phyloP scores from a whole-genome alignment of 2,329 filamentous ascomycete genomes.

The Xylariaceae sp. region DNA sequence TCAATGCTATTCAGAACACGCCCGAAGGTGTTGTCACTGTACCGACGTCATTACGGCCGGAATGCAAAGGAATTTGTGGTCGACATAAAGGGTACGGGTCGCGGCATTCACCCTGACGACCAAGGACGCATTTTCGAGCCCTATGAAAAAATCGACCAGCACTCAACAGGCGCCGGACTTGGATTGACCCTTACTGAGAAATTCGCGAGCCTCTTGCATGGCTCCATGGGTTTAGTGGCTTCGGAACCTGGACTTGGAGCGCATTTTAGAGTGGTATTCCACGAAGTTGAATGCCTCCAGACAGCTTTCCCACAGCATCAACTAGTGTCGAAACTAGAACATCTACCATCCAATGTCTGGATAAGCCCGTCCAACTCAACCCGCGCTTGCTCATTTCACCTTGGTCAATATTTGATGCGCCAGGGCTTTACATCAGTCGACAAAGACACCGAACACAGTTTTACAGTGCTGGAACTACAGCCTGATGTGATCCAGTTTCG shows the following conservation, averaged over 20 bases:
- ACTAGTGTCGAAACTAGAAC: neutral
- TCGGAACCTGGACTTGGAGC: neutral
- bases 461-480: neutral
- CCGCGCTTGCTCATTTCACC: neutral
- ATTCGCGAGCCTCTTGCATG: neutral
- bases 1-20: neutral
- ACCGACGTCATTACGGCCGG: neutral
- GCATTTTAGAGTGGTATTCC: neutral
- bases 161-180: neutral
- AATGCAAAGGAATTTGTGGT: neutral
- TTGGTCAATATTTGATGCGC: neutral
- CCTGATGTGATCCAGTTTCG: neutral
- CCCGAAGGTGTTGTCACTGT: neutral
- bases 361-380: neutral
- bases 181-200: neutral
- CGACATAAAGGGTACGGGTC: neutral
- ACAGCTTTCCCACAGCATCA: neutral
- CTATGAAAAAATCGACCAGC: neutral
- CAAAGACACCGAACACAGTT: neutral
- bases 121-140: neutral
- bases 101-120: neutral
- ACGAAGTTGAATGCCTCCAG: neutral
- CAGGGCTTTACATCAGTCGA: neutral
- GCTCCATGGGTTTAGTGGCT: neutral
- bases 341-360: neutral